A percentile compares a stretch with the other conserved stretches of the same genome.
Conservation (phyloP, 202 grass and related monocot genomes). For the Panicum hallii region DNA sequence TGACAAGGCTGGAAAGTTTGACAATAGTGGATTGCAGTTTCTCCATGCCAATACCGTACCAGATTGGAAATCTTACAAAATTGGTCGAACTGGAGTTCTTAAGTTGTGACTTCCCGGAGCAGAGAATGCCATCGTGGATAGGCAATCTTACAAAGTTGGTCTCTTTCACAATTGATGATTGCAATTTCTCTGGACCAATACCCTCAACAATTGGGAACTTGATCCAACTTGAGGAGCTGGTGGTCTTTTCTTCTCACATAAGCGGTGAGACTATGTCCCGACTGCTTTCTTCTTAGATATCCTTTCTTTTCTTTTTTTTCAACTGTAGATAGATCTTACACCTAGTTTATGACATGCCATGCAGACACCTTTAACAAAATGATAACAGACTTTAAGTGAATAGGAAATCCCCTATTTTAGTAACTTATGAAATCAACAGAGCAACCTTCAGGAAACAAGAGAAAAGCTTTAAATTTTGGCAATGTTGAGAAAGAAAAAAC, state of each 20-base stretch:
- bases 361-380: background rate
- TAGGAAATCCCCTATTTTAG: background rate
- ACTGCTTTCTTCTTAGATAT: constrained; percentile 27
- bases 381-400: background rate
- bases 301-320: constrained; percentile 3
- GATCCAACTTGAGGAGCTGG: background rate
- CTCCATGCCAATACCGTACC: constrained; percentile 18
- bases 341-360: background rate
- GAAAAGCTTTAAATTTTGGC: background rate
- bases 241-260: background rate
- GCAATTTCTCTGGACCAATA: constrained; percentile 20
- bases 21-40: constrained; percentile 40
- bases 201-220: constrained; percentile 15
- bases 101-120: background rate
- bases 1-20: constrained; percentile 43
- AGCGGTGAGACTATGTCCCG: constrained; percentile 9
- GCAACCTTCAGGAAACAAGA: background rate
- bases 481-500: no score
- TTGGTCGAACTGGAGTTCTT: background rate
- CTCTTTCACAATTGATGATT: rapidly evolving
- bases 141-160: constrained; percentile 16
- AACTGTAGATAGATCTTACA: constrained; percentile 16
- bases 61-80: constrained; percentile 24
- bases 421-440: background rate
- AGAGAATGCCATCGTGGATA: constrained; percentile 4